These are phyloP conservation scores for Rhodotorula sphaerocarpa DNA, from an alignment of 768 basidiomycete species.

Conservation along the genomic window DNA sequence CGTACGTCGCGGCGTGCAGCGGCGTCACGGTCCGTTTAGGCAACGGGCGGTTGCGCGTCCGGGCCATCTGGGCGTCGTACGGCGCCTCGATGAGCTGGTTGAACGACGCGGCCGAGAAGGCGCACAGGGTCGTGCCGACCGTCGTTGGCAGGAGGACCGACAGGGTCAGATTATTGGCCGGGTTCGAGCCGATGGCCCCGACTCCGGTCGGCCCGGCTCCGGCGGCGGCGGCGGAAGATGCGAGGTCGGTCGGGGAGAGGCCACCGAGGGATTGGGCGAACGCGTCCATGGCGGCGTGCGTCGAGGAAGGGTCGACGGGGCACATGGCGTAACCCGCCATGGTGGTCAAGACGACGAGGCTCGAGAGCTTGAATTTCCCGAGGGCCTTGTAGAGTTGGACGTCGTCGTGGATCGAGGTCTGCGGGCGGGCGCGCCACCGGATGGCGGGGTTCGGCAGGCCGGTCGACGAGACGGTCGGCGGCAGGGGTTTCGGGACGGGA, in stretches of 20 bases:
- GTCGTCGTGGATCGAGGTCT: slow-evolving; percentile 21
- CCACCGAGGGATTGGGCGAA: slow-evolving; percentile 33
- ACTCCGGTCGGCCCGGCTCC: too few relatives aligned
- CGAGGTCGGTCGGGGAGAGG: slow-evolving; percentile 9
- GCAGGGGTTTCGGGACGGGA: slow-evolving; percentile 15
- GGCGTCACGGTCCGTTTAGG: slow-evolving; percentile 77
- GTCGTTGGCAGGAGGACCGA: slow-evolving; percentile 80
- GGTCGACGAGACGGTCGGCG: slow-evolving; percentile 25
- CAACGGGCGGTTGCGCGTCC: slow-evolving; percentile 79
- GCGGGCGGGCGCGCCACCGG: slow-evolving; percentile 28
- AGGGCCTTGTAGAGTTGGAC: slow-evolving; percentile 29
- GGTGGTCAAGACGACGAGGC: slow-evolving; percentile 75
- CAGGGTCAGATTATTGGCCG: slow-evolving; percentile 43
- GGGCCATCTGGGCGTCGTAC: slow-evolving; percentile 90
- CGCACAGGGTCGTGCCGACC: slow-evolving; percentile 78
- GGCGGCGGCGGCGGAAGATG: not conserved
- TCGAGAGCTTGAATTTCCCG: slow-evolving; percentile 53
- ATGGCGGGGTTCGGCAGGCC: slow-evolving; percentile 33
- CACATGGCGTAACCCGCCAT: slow-evolving; percentile 89
- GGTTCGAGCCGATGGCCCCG: slow-evolving; percentile 5
- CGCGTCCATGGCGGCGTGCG: slow-evolving; percentile 35
- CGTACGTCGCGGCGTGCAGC: slow-evolving; percentile 74
- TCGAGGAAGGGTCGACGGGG: slow-evolving; percentile 63
- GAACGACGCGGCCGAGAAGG: slow-evolving; percentile 84
- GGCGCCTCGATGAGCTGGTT: slow-evolving; percentile 94